phyloP scores from a whole-genome alignment of 2,329 filamentous ascomycete genomes.

The Curvularia eragrostidis region DNA sequence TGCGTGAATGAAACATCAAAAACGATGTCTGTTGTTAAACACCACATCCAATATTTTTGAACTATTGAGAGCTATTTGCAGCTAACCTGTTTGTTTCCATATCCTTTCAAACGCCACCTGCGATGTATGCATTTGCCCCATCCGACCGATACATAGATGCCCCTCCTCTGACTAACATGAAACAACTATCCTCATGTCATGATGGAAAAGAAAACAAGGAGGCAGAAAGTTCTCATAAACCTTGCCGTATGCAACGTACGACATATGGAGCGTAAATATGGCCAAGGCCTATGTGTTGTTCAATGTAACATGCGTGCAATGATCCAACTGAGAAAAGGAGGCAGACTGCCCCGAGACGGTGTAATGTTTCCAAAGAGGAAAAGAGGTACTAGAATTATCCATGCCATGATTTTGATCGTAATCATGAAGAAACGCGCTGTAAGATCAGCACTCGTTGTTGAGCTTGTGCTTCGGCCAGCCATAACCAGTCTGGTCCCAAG shows the following conservation, averaged over 20 bases:
- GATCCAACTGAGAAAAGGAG: neutral
- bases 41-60: neutral
- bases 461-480: conserved; percentile 54
- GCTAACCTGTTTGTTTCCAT: neutral
- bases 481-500: conserved; percentile 45
- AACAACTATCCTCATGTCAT: neutral
- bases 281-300: neutral
- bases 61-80: neutral
- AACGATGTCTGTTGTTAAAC: neutral
- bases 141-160: neutral
- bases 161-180: neutral
- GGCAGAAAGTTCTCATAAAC: conserved; percentile 1
- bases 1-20: neutral
- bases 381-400: neutral
- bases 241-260: conserved; percentile 12
- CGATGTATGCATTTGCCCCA: neutral
- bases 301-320: neutral
- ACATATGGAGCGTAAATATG: conserved; percentile 13
- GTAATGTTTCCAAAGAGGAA: neutral
- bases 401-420: neutral
- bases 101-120: neutral
- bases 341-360: neutral
- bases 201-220: neutral
- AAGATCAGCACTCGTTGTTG: conserved; percentile 50
- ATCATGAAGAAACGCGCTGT: neutral